Evolutionary conservation across 2,329 filamentous ascomycete genomes (phyloP).

Genomic region (Ophiognomonia clavigignenti-juglandacearum): DNA sequence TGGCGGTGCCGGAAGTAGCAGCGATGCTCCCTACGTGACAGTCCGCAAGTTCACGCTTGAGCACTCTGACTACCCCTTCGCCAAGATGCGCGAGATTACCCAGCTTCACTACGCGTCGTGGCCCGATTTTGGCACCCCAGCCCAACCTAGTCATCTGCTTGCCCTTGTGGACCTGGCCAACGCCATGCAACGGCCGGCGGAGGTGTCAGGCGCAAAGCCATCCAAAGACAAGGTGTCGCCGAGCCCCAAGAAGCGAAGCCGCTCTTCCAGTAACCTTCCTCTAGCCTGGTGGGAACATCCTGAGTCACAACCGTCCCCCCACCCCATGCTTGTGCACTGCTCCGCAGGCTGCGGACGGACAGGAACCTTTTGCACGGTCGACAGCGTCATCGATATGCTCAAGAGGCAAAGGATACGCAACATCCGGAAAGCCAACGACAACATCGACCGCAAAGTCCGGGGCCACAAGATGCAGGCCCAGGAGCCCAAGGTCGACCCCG

Average conservation of each 20-base stretch:
- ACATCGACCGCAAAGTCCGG: slow-evolving; percentile 19
- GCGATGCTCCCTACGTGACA: slow-evolving; percentile 69
- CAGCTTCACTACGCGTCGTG: slow-evolving; percentile 94
- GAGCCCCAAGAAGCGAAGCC: slow-evolving; percentile 18
- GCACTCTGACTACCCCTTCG: slow-evolving; percentile 73
- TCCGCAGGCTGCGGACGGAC: slow-evolving; percentile 94
- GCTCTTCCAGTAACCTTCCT: slow-evolving; percentile 21
- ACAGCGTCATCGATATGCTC: slow-evolving; percentile 93
- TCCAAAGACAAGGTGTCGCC: not conserved
- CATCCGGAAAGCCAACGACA: slow-evolving; percentile 21
- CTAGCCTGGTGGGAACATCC: slow-evolving; percentile 55
- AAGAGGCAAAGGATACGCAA: slow-evolving; percentile 65
- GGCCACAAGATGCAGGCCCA: slow-evolving; percentile 16
- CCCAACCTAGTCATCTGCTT: slow-evolving; percentile 80
- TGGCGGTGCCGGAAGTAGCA: slow-evolving; percentile 17
- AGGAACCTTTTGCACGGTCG: slow-evolving; percentile 93
- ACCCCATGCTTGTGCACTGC: slow-evolving; percentile 89
- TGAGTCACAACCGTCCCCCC: slow-evolving; percentile 43
- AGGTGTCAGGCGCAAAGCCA: slow-evolving; percentile 28
- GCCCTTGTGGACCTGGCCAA: slow-evolving; percentile 87
- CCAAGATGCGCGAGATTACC: slow-evolving; percentile 84
- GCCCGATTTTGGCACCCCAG: slow-evolving; percentile 94
- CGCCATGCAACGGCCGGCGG: slow-evolving; percentile 58
- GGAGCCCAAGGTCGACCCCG: slow-evolving; percentile 25
- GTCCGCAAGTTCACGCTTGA: slow-evolving; percentile 84